Percentiles rank a stretch among this genome's conserved stretches.
phyloP scores from a whole-genome alignment of 2,329 filamentous ascomycete species.

The Fusarium miscanthi region DNA sequence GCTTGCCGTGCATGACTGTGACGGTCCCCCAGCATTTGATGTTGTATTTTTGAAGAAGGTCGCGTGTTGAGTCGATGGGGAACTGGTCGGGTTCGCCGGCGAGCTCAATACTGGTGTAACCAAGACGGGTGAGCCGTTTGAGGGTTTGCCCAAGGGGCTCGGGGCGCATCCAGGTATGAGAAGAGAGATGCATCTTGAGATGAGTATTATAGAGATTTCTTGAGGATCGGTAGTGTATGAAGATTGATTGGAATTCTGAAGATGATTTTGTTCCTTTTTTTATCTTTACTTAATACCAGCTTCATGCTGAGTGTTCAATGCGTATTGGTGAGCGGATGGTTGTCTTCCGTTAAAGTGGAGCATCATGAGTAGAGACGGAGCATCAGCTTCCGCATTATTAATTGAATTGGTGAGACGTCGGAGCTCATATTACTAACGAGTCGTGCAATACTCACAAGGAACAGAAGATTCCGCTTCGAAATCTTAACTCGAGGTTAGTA shows the following conservation, averaged over 20 bases:
- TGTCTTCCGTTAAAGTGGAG: constrained; percentile 1
- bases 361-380: neutral
- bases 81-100: constrained; percentile 27
- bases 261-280: neutral
- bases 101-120: constrained; percentile 33
- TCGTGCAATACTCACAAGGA: neutral
- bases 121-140: constrained; percentile 13
- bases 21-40: constrained; percentile 36
- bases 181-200: constrained; percentile 29
- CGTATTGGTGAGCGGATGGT: neutral
- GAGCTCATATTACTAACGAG: neutral
- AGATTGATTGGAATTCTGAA: accelerated
- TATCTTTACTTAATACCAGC: neutral
- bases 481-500: accelerated
- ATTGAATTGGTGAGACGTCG: neutral
- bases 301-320: neutral
- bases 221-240: accelerated
- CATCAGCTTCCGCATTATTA: constrained; percentile 4
- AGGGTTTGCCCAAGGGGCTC: constrained; percentile 33
- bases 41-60: constrained; percentile 26
- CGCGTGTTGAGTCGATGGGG: neutral
- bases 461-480: neutral
- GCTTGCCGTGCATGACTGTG: constrained; percentile 31
- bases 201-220: accelerated
- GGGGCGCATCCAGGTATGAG: constrained; percentile 40